Conservation (phyloP, 257 asterid genomes). For the Thymus quinquecostatus region DNA sequence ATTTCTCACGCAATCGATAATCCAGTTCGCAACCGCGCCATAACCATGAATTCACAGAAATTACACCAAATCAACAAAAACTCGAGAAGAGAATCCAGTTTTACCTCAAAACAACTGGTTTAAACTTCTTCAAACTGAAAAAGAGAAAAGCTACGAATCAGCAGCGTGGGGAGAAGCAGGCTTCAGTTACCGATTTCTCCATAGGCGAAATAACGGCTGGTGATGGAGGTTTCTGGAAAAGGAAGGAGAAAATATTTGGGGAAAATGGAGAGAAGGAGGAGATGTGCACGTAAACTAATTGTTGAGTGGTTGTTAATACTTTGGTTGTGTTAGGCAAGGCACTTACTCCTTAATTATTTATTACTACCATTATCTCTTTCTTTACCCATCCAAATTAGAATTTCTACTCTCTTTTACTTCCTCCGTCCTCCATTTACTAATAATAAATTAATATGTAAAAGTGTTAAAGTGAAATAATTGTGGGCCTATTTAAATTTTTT, state of each 20-base stretch:
- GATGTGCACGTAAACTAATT: conserved; percentile 38
- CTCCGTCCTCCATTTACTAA: too few species aligned
- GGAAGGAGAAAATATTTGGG: not conserved
- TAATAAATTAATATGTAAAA: too few species aligned
- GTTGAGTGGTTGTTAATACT: conserved; percentile 31
- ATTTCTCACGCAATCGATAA: conserved; percentile 7
- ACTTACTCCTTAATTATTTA: too few species aligned
- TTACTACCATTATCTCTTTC: not conserved
- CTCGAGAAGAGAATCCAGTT: not conserved
- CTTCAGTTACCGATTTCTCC: conserved; percentile 1
- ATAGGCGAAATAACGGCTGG: not conserved
- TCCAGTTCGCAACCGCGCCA: not conserved
- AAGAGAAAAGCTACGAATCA: not conserved
- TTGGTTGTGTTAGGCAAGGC: conserved; percentile 15
- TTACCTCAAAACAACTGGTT: conserved; percentile 29
- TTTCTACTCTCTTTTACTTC: not conserved
- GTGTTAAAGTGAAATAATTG: too few species aligned
- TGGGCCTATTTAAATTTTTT: too few species aligned
- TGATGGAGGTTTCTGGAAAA: not conserved
- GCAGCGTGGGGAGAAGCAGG: not conserved
- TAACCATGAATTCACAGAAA: not conserved
- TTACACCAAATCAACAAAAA: not conserved
- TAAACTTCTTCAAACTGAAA: not conserved
- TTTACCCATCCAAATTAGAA: conserved; percentile 18
- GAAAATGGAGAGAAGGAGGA: conserved; percentile 6